Base-by-base conservation (phyloP, 768 basidiomycete genomes). In the Boletus rufocinnamomeus region DNA sequence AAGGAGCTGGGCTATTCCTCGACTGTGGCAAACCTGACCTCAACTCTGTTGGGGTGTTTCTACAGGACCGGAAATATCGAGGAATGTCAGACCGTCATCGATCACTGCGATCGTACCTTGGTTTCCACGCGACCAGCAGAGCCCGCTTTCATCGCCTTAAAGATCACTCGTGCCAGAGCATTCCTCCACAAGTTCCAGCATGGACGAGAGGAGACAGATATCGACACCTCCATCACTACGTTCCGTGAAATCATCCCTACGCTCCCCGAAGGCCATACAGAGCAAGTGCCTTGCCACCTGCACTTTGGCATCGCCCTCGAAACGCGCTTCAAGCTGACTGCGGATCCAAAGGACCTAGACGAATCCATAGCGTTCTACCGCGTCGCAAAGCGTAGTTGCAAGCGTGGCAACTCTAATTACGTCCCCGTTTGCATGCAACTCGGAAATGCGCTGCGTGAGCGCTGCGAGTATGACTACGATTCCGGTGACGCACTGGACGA, bases 361-460 rank as follows among this genome's bases (percentile, higher is more conserved):
- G 72, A 64, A 25, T 64, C 71, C 23, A 64, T 72, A n/a, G 41
- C 27, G 5, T 11, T 50, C 17, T 60, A 43, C 59, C 63, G 61
- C 14, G 27, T 58, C 19, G 61, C 72, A 16, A 56, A 47, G 23
- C 35, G 54, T 4, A 25, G 8, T 30, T 65, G 59, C 52, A 59
- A 41, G 32, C 55, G 43, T 16, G 64, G 58, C 11, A n/a, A 56
- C 19, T 23, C 23, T 9, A 45, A 56, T n/a, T 61, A 65, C 25
- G 55, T 43, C 46, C 17, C 43, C 11, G 35, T 61, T 35, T 52
- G 63, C 52, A 63, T 56, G 57, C 41, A 59, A 37, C 61, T 65
- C 11, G 64, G 61, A 14, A 70, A 63, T 19, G 54, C 48, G 16
- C 54, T 70, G 27, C 50, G 54, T 4, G 30, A 52, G 54, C 19